Evolutionary conservation across 345 rosid species (phyloP).

Genomic region (Raphanus sativus): DNA sequence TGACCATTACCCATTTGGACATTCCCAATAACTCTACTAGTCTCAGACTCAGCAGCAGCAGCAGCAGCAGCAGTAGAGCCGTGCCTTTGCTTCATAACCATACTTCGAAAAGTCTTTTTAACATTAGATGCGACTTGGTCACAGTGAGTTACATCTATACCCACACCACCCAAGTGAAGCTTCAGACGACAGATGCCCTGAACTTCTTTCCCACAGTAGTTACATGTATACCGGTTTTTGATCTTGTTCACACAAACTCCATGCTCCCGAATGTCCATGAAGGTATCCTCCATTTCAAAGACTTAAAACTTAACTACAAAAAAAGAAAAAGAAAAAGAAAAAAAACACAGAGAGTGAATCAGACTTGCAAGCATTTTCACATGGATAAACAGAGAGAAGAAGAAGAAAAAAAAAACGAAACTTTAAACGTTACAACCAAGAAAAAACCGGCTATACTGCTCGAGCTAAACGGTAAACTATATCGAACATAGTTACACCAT

Average conservation of each 20-base stretch:
- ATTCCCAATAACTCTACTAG: neutral
- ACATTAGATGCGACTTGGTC: neutral
- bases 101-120: neutral
- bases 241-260: conserved; percentile 34
- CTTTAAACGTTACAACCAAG: neutral
- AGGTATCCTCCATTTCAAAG: conserved; percentile 21
- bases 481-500: too few relatives aligned
- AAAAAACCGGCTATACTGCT: neutral
- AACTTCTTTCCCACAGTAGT: neutral
- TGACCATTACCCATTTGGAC: neutral
- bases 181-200: neutral
- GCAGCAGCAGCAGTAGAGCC: neutral
- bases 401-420: neutral
- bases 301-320: neutral
- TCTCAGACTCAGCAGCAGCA: too few relatives aligned
- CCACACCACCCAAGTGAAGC: neutral
- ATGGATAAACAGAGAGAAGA: neutral
- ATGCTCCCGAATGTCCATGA: conserved; percentile 35
- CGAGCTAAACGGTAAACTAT: too few relatives aligned
- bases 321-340: neutral
- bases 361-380: neutral
- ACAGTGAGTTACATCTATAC: neutral
- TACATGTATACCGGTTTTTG: conserved; percentile 37
- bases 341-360: neutral
- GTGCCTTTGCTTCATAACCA: neutral